phyloP scores from a whole-genome alignment of 2,329 filamentous ascomycete species.

The Myriosclerotinia duriaeana region DNA sequence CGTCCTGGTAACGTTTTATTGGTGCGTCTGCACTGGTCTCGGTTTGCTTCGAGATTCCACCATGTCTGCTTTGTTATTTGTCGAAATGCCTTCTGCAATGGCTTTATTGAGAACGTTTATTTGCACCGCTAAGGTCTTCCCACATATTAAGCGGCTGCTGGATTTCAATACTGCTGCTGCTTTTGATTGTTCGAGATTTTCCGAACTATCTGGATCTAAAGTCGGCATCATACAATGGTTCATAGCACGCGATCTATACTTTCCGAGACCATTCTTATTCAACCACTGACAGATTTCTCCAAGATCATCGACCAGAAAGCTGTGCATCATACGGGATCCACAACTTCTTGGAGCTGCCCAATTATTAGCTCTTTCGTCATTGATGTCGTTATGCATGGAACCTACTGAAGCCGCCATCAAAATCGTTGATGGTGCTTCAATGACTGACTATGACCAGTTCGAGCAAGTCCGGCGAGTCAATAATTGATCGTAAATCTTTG shows the following conservation, averaged over 20 bases:
- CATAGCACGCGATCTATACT: not conserved
- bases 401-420: not conserved
- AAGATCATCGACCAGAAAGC: not conserved
- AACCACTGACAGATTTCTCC: not conserved
- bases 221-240: not conserved
- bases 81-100: not conserved
- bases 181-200: not conserved
- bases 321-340: not conserved
- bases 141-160: not conserved
- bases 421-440: not conserved
- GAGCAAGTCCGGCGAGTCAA: too few relatives aligned
- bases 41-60: not conserved
- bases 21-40: not conserved
- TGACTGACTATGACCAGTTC: constrained; percentile 8
- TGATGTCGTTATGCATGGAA: not conserved
- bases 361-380: not conserved
- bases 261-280: not conserved
- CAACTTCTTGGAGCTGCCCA: not conserved
- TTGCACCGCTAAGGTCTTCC: not conserved
- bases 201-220: not conserved
- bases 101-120: not conserved
- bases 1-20: too few relatives aligned
- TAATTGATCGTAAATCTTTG: not conserved
- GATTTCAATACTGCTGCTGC: not conserved
- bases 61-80: not conserved